Evolutionary conservation across 208 protist species (phyloP).

Genomic region (Acanthamoeba castellanii): DNA sequence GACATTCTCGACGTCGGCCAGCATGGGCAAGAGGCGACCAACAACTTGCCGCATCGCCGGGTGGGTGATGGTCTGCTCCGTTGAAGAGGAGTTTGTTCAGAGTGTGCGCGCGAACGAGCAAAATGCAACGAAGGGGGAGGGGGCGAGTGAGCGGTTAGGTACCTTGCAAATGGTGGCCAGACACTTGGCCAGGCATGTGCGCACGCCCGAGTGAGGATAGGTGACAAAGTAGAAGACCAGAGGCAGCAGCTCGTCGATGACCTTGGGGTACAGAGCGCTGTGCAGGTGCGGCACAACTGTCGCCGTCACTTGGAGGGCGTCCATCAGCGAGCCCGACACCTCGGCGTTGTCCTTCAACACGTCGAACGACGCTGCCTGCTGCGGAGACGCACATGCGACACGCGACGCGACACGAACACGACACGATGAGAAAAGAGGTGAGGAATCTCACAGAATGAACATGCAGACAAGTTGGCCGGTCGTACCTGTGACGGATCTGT

Average conservation of each 20-base stretch:
- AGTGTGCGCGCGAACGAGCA: too few relatives aligned
- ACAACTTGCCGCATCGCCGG: slow-evolving; percentile 33
- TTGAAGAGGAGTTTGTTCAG: too few relatives aligned
- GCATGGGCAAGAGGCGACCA: slow-evolving; percentile 58
- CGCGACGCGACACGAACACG: not conserved
- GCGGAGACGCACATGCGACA: not conserved
- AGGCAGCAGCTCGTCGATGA: slow-evolving; percentile 20
- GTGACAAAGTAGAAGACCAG: not conserved
- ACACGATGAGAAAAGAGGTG: not conserved
- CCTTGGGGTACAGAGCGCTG: not conserved
- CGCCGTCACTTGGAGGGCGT: slow-evolving; percentile 1
- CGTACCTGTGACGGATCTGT: not conserved
- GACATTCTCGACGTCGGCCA: slow-evolving; percentile 63
- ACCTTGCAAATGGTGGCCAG: slow-evolving; percentile 35
- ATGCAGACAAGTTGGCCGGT: not conserved
- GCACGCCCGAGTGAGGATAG: not conserved
- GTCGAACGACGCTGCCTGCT: not conserved
- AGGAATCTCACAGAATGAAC: not conserved
- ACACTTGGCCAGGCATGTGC: not conserved
- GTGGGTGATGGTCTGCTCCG: slow-evolving; percentile 11
- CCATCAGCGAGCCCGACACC: not conserved
- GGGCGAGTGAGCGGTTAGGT: not conserved
- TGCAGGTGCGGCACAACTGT: slow-evolving; percentile 24
- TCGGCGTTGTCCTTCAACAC: not conserved
- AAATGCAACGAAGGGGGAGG: too few relatives aligned